Evolutionary conservation across 2,329 filamentous ascomycete species (phyloP), one percentile per base, ranked within the genome.

Genomic region (Xylaria sp.): DNA sequence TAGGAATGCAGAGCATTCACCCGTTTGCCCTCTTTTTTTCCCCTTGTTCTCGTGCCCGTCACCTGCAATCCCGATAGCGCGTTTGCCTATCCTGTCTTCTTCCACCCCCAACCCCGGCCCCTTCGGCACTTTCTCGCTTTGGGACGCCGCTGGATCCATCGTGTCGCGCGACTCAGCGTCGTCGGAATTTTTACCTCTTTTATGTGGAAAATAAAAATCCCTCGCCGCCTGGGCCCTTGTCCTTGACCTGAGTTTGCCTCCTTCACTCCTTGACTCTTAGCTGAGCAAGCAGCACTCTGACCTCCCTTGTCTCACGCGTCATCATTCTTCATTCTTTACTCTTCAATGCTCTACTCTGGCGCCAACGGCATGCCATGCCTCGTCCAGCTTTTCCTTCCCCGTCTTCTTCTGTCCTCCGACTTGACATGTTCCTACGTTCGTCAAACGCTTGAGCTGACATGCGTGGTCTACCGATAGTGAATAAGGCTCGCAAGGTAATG

Each of bases 401-500:
- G 16, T 57, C 47, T 46, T 34, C 50, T 30, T 51, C 46, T 59
- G 23, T 42, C 19, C 13, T 11, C 50, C 56, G 23, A 49, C 63
- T 60, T 67, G 63, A 57, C 51, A 66, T 66, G 13, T 54, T 30
- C 55, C 54, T 30, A 37, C 35, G n/a, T 47, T 57, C 63, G 56
- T 61, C 61, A 57, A 61, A 67, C 70, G 54, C 60, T 67, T 61
- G 49, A 69, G 74, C 80, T 84, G 76, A 85, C 75, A 82, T 84
- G 77, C 76, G 75, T 66, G 75, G 81, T 68, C 71, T 80, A 58
- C 76, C 79, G 34, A 71, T 79, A 85, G 82, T 85, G 54, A 80
- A 79, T 71, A 85, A 85, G 76, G 79, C 77, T 68, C 78, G 82
- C 71, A 84, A 81, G 80, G 82, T 83, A 72, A 71, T 60, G 48